phyloP scores from a whole-genome alignment of 2,329 filamentous ascomycete genomes.

The Emericellopsis cladophorae region DNA sequence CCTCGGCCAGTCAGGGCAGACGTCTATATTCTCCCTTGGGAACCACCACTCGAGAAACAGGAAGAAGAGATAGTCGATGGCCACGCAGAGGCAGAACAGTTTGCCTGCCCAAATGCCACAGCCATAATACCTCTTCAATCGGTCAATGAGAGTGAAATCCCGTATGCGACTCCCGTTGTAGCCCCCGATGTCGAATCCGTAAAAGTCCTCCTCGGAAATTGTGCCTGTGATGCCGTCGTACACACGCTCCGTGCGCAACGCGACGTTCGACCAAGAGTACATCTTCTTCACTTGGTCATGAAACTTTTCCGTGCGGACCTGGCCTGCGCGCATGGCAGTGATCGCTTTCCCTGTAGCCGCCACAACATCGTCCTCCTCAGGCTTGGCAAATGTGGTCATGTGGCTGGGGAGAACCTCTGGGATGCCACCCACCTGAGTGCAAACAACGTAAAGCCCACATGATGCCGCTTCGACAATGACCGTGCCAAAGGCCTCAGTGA shows the following conservation, averaged over 20 bases:
- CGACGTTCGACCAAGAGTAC: constrained; percentile 98
- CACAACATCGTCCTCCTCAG: constrained; percentile 91
- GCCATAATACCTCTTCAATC: constrained; percentile 91
- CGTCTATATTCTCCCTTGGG: constrained; percentile 75
- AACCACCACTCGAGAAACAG: constrained; percentile 79
- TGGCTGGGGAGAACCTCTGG: constrained; percentile 90
- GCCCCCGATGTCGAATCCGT: constrained; percentile 61
- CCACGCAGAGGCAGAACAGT: constrained; percentile 85
- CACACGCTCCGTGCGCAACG: constrained; percentile 82
- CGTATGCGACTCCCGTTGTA: constrained; percentile 63
- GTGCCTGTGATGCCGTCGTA: constrained; percentile 86
- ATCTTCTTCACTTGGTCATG: constrained; percentile 96
- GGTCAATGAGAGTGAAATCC: constrained; percentile 86
- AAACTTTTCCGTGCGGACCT: constrained; percentile 83
- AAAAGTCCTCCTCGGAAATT: constrained; percentile 79
- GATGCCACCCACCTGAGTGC: constrained; percentile 91
- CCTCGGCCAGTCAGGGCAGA: constrained; percentile 83
- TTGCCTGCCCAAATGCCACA: constrained; percentile 98
- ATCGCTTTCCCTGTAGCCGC: constrained; percentile 83
- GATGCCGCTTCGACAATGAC: constrained; percentile 96
- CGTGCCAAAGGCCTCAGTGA: constrained; percentile 95
- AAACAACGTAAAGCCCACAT: constrained; percentile 92
- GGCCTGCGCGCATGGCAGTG: constrained; percentile 69
- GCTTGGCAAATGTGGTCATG: constrained; percentile 96
- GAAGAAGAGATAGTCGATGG: constrained; percentile 88